Percentiles rank a stretch among this genome's conserved stretches.
phyloP scores from a whole-genome alignment of 148 eudicot genomes.

The Camellia japonica region DNA sequence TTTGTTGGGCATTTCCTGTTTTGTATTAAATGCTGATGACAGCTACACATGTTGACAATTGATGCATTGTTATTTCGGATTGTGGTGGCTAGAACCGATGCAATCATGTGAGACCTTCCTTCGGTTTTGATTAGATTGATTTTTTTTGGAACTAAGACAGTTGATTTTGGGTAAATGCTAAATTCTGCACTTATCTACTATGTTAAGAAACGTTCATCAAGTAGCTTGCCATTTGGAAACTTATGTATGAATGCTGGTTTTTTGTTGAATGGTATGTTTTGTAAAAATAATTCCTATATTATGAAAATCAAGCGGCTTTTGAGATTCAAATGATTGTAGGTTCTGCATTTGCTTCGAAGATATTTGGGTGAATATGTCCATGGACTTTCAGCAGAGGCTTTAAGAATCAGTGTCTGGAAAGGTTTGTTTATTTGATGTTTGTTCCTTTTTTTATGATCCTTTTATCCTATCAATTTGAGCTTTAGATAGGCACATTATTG shows the following conservation, averaged over 20 bases:
- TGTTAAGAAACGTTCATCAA: not conserved
- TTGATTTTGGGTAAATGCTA: too few relatives aligned
- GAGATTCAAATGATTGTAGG: slow-evolving; percentile 43
- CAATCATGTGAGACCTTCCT: not conserved
- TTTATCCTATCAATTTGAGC: not conserved
- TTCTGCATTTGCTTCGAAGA: slow-evolving; percentile 86
- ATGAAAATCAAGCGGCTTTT: not conserved
- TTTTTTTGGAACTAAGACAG: not conserved
- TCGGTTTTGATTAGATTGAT: too few relatives aligned
- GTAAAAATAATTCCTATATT: not conserved
- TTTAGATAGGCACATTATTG: not conserved
- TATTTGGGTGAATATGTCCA: slow-evolving; percentile 97
- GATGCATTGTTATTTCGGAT: too few relatives aligned
- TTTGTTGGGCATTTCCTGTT: too few relatives aligned
- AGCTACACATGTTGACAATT: too few relatives aligned
- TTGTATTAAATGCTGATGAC: too few relatives aligned
- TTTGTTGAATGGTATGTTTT: not conserved
- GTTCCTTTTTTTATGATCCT: not conserved
- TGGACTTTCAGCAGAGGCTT: slow-evolving; percentile 87
- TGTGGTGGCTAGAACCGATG: too few relatives aligned
- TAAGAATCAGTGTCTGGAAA: slow-evolving; percentile 97
- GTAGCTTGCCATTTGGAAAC: not conserved
- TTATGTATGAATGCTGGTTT: not conserved
- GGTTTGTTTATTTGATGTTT: slow-evolving; percentile 40
- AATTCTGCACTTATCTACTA: not conserved